These are phyloP conservation scores for Tardiomyces blankii DNA, from an alignment of 1,139 yeast genomes.

Conservation along the genomic window DNA sequence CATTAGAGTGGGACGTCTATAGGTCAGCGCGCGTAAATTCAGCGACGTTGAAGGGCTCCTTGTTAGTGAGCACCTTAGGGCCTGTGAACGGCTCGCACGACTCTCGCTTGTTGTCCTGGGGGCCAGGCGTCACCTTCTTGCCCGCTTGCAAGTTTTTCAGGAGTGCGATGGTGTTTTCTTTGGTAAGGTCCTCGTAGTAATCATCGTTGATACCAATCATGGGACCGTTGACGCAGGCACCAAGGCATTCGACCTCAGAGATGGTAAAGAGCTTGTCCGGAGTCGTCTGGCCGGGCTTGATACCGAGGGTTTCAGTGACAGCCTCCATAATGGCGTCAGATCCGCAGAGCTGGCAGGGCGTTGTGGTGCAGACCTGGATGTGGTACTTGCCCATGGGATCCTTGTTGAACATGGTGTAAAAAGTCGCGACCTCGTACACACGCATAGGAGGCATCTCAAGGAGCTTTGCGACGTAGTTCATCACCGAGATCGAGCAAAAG, in stretches of 20 bases:
- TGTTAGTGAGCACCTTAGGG: conserved; percentile 47
- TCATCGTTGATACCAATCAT: conserved; percentile 82
- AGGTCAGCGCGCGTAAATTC: conserved; percentile 37
- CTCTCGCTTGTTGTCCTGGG: conserved; percentile 50
- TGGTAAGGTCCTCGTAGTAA: conserved; percentile 72
- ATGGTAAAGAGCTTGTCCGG: conserved; percentile 66
- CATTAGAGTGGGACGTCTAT: conserved; percentile 9
- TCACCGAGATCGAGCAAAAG: conserved; percentile 77
- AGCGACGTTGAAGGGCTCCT: conserved; percentile 59
- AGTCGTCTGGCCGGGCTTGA: conserved; percentile 75
- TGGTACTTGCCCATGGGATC: conserved; percentile 81
- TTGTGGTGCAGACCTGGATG: conserved; percentile 80
- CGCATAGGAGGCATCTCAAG: conserved; percentile 93
- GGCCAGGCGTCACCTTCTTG: conserved; percentile 51
- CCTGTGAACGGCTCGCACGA: conserved; percentile 74
- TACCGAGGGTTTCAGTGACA: conserved; percentile 46
- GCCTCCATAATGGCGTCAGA: conserved; percentile 70
- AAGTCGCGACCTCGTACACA: conserved; percentile 88
- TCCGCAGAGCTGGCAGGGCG: conserved; percentile 83
- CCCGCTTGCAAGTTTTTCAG: conserved; percentile 59
- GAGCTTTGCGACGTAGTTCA: conserved; percentile 84
- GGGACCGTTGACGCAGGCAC: conserved; percentile 90
- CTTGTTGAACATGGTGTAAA: conserved; percentile 87
- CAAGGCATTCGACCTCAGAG: conserved; percentile 85
- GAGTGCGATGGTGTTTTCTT: conserved; percentile 49